These are phyloP conservation scores for Lunularia cruciata DNA, from an alignment of 225 moss, liverwort and hornwort species.

Conservation along the genomic window DNA sequence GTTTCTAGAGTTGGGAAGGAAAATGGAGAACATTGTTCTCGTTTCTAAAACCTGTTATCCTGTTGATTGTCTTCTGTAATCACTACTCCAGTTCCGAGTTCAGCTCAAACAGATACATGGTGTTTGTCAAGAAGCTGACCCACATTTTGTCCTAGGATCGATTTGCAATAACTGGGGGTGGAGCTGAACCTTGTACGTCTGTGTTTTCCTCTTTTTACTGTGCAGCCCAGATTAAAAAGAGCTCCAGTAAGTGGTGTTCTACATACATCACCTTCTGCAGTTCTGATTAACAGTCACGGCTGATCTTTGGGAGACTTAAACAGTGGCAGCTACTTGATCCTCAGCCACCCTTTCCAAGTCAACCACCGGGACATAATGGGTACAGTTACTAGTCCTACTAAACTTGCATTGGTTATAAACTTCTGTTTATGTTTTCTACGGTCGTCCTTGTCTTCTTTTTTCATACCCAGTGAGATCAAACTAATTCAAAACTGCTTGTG, in stretches of 20 bases:
- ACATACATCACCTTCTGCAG: constrained; percentile 24
- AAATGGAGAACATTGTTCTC: too few relatives aligned
- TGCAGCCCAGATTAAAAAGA: constrained; percentile 29
- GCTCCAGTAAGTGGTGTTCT: constrained; percentile 27
- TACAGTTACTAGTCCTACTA: not conserved
- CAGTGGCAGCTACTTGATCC: not conserved
- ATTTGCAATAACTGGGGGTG: not conserved
- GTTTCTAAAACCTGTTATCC: not conserved
- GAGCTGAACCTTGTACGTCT: not conserved
- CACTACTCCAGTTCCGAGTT: too few relatives aligned
- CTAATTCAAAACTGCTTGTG: too few relatives aligned
- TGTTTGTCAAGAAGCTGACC: too few relatives aligned
- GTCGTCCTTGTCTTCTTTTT: too few relatives aligned
- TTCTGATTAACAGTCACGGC: constrained; percentile 22
- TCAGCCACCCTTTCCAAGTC: not conserved
- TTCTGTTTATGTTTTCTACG: too few relatives aligned
- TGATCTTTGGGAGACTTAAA: not conserved
- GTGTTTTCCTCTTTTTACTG: not conserved
- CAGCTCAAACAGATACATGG: too few relatives aligned
- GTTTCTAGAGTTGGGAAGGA: too few relatives aligned
- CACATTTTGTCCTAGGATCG: not conserved
- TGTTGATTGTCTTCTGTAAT: not conserved
- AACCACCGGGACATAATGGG: constrained; percentile 2
- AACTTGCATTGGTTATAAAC: too few relatives aligned
- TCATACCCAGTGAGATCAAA: too few relatives aligned